Conservation (phyloP, 495 filamentous ascomycete species). For the Penicillium pancosmium region DNA sequence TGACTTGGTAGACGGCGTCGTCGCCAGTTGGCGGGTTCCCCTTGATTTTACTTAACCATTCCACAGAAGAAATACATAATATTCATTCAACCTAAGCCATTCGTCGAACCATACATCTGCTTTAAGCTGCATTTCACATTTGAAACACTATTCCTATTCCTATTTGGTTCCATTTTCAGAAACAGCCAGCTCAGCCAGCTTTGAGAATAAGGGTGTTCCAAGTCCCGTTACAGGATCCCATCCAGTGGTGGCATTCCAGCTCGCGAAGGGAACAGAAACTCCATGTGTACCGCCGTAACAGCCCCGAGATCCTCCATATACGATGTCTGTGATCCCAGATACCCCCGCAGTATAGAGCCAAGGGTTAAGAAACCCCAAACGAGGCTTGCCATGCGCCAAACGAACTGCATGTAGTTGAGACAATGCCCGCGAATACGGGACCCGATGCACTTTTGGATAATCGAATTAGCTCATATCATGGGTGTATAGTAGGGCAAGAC, state of each 20-base stretch:
- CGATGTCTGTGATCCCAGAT: slow-evolving; percentile 59
- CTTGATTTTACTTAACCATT: no score
- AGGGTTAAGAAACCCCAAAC: slow-evolving; percentile 66
- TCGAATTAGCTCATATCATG: slow-evolving; percentile 11
- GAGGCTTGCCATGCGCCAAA: slow-evolving; percentile 45
- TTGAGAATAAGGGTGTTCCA: slow-evolving; percentile 31
- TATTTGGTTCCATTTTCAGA: background rate
- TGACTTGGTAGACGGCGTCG: background rate
- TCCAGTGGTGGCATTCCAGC: slow-evolving; percentile 47
- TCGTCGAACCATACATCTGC: background rate
- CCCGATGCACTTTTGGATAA: slow-evolving; percentile 43
- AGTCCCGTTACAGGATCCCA: slow-evolving; percentile 39
- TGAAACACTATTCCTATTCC: no score
- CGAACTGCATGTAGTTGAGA: slow-evolving; percentile 62
- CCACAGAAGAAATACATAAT: no score
- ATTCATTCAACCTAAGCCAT: no score
- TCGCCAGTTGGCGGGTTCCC: background rate
- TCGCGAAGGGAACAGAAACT: slow-evolving; percentile 48
- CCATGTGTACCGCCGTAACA: slow-evolving; percentile 44
- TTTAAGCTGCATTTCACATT: background rate
- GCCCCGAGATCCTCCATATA: slow-evolving; percentile 54
- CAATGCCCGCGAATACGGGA: slow-evolving; percentile 56
- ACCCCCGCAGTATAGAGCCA: slow-evolving; percentile 57
- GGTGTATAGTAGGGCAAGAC: background rate
- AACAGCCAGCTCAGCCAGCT: slow-evolving; percentile 20